Base-by-base conservation (phyloP, 176 grass and related monocot species). In the Triticum monococcum region DNA sequence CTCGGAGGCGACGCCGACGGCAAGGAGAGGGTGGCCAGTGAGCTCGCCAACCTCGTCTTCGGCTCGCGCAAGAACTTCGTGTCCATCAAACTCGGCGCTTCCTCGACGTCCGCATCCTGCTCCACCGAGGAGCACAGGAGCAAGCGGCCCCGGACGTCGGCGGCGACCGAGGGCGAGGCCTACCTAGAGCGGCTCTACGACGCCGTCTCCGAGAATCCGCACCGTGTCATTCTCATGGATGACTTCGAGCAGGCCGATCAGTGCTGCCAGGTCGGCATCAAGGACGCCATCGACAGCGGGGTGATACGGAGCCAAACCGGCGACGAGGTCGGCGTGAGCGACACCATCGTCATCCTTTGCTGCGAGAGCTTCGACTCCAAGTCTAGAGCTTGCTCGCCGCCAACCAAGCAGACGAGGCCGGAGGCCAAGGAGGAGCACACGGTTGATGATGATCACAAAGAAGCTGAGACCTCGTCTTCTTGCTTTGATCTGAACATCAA, bases 401-500 rank as follows among this genome's bases (percentile, higher is more conserved):
- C 32, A 32, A 85, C 72, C 84, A 90, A 89, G 71, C 77, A 77
- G 79, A 62, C 82, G 22, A 88, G 87, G 60, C 63, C 70, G 54
- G 83, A 88, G 23, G 16, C 12, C 54, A 87, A 83, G 56, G 87
- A 89, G 16, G 73, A 88, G n/a, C 43, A 79, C 18, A 69, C 66
- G 1, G 13, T 56, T 64, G 90, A 85, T 37, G 50, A 56, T 52
- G 75, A 84, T 46, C 75, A 30, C 9, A 74, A 84, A 13, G 85
- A 66, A 87, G n/a, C n/a, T 68, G 77, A 40, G 0, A 24, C 52
- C 52, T 78, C 93, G 7, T 79, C 38, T 8, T 86, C 91, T 57
- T 88, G 80, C 85, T 86, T 98, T n/a, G 97, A 98, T 96, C 62
- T 98, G 90, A 98, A 98, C 85, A 69, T 98, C 41, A 40, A 79